Conservation (phyloP, 768 basidiomycete species). For the Leccinum disarticulatum region DNA sequence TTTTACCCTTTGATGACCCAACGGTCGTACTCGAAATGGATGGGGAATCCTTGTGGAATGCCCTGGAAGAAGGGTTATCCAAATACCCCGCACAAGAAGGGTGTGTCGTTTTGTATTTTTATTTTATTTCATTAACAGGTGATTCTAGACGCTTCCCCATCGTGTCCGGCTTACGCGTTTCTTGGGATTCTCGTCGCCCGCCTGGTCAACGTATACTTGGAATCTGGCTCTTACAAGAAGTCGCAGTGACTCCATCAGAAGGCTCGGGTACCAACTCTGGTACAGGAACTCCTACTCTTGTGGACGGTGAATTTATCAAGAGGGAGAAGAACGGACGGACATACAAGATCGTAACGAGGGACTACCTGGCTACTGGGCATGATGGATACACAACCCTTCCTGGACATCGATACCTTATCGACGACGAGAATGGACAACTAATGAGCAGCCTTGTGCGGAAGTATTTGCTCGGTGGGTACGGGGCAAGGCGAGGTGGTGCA, state of each 20-base stretch:
- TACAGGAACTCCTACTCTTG: slow-evolving; percentile 32
- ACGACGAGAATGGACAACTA: slow-evolving; percentile 79
- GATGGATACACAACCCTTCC: slow-evolving; percentile 77
- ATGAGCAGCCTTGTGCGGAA: slow-evolving; percentile 79
- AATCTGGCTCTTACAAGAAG: slow-evolving; percentile 57
- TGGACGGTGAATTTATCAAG: slow-evolving; percentile 54
- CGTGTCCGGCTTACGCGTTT: slow-evolving; percentile 78
- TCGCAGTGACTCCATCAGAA: slow-evolving; percentile 19
- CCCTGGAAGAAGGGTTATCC: slow-evolving; percentile 67
- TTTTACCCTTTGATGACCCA: slow-evolving; percentile 87
- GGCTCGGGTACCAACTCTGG: slow-evolving; percentile 21
- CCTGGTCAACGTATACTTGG: slow-evolving; percentile 73
- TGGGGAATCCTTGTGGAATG: slow-evolving; percentile 77
- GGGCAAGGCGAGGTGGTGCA: not conserved
- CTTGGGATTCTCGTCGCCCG: slow-evolving; percentile 79
- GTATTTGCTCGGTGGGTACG: slow-evolving; percentile 70
- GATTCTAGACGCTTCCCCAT: slow-evolving; percentile 77
- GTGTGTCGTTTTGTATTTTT: slow-evolving; percentile 32
- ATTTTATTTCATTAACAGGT: not conserved
- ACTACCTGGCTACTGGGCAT: slow-evolving; percentile 83
- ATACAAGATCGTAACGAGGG: slow-evolving; percentile 82
- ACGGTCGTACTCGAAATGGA: slow-evolving; percentile 79
- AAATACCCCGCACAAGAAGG: slow-evolving; percentile 93
- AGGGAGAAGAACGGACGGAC: slow-evolving; percentile 51
- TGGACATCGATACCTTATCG: slow-evolving; percentile 66